Evolutionary conservation across 208 protist genomes (phyloP).

Genomic region (Leishmania major): DNA sequence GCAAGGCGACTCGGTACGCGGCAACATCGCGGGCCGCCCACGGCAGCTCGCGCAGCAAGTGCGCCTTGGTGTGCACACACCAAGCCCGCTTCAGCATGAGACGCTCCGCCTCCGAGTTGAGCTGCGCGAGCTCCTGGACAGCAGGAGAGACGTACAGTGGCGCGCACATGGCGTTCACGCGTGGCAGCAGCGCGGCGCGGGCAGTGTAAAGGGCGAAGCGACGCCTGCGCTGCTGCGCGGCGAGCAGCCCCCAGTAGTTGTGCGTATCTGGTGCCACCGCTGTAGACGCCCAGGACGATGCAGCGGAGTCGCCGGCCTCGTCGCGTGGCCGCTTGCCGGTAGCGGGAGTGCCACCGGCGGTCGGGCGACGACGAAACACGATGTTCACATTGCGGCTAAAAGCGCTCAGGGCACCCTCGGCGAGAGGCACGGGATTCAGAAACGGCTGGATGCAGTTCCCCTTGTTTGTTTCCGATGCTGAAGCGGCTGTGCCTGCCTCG

Average conservation of each 20-base stretch:
- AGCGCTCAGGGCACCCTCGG: slow-evolving; percentile 43
- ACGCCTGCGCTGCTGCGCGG: slow-evolving; percentile 42
- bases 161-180: slow-evolving; percentile 25
- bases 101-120: slow-evolving; percentile 64
- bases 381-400: slow-evolving; percentile 50
- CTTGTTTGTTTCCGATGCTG: background rate
- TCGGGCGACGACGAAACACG: slow-evolving; percentile 38
- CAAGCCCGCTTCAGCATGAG: slow-evolving; percentile 56
- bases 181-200: slow-evolving; percentile 57
- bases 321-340: slow-evolving; percentile 10
- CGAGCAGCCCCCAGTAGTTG: slow-evolving; percentile 17
- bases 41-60: slow-evolving; percentile 61
- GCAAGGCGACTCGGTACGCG: slow-evolving; percentile 12
- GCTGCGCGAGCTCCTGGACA: slow-evolving; percentile 41
- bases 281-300: slow-evolving; percentile 2
- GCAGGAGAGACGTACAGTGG: slow-evolving; percentile 60
- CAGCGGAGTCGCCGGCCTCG: background rate
- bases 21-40: slow-evolving; percentile 33
- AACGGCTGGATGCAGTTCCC: slow-evolving; percentile 6
- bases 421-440: slow-evolving; percentile 40
- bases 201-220: slow-evolving; percentile 62
- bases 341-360: background rate
- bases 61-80: slow-evolving; percentile 53
- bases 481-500: background rate
- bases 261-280: background rate